phyloP scores from a whole-genome alignment of 106 monocot genomes.

The Dactylorhiza incarnata region DNA sequence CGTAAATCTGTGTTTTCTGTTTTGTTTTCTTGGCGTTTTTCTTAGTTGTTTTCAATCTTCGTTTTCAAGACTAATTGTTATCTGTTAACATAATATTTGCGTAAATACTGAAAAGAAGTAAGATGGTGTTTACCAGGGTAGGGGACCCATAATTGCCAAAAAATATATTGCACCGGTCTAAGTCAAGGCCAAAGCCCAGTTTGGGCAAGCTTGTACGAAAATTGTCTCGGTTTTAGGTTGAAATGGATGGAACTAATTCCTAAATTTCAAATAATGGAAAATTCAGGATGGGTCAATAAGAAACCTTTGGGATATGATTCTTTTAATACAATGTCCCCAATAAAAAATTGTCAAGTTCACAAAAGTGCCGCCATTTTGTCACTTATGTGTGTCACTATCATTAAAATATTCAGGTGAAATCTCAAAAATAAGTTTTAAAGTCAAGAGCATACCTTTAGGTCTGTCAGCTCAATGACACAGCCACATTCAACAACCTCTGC shows the following conservation, averaged over 20 bases:
- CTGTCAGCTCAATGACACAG: slow-evolving; percentile 73
- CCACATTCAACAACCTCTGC: slow-evolving; percentile 70
- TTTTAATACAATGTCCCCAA: not conserved
- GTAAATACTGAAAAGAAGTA: too few relatives aligned
- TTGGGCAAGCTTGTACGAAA: not conserved
- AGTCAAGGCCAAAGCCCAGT: too few relatives aligned
- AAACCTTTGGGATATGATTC: not conserved
- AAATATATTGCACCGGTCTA: too few relatives aligned
- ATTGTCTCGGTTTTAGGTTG: not conserved
- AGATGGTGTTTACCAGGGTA: too few relatives aligned
- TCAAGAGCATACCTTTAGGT: slow-evolving; percentile 36
- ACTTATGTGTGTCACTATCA: slow-evolving; percentile 3
- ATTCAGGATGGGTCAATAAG: not conserved
- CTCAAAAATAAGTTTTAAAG: not conserved
- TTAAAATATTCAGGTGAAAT: not conserved
- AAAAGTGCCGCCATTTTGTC: not conserved
- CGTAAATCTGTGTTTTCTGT: too few relatives aligned
- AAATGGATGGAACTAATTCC: not conserved
- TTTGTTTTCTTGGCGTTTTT: too few relatives aligned
- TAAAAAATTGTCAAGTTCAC: not conserved
- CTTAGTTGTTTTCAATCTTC: too few relatives aligned
- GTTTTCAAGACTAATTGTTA: too few relatives aligned
- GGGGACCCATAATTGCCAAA: too few relatives aligned
- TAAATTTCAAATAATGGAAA: not conserved
- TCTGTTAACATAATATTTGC: too few relatives aligned